Conservation (phyloP, 768 basidiomycete species). For the Paxillus rubicundulus region DNA sequence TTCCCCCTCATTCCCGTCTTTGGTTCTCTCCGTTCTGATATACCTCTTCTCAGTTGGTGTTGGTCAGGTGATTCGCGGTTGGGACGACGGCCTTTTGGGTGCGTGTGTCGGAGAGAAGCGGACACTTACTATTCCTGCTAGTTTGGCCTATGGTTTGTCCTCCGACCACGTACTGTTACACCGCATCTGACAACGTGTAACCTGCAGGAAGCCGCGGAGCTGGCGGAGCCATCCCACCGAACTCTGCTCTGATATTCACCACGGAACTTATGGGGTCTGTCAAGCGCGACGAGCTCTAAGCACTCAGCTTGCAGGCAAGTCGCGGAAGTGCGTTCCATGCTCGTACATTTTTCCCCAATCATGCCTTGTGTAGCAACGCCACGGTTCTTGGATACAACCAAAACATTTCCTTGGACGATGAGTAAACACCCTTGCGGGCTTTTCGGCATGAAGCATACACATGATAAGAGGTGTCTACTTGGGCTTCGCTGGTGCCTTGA, state of each 20-base stretch:
- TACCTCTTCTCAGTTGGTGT: slow-evolving; percentile 53
- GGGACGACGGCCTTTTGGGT: slow-evolving; percentile 78
- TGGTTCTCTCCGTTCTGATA: not conserved
- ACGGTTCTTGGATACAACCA: not conserved
- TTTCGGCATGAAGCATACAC: too few relatives aligned
- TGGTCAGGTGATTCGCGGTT: slow-evolving; percentile 81
- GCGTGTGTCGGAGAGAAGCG: slow-evolving; percentile 92
- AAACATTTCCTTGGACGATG: not conserved
- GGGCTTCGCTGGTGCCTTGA: slow-evolving; percentile 48
- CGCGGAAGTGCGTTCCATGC: not conserved
- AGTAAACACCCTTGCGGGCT: not conserved
- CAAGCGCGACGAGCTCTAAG: slow-evolving; percentile 55
- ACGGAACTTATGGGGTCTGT: slow-evolving; percentile 67
- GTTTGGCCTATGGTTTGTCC: slow-evolving; percentile 77
- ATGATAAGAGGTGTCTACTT: too few relatives aligned
- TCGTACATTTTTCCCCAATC: not conserved
- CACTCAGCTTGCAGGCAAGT: not conserved
- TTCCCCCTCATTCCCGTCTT: not conserved
- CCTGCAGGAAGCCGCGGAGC: slow-evolving; percentile 67
- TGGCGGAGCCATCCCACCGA: slow-evolving; percentile 72
- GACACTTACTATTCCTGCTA: slow-evolving; percentile 79
- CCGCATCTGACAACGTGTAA: not conserved
- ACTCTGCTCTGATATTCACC: slow-evolving; percentile 81
- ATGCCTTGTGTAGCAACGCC: not conserved
- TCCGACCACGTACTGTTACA: not conserved